phyloP scores from a whole-genome alignment of 2,329 filamentous ascomycete species.

The Scedosporium dehoogii region DNA sequence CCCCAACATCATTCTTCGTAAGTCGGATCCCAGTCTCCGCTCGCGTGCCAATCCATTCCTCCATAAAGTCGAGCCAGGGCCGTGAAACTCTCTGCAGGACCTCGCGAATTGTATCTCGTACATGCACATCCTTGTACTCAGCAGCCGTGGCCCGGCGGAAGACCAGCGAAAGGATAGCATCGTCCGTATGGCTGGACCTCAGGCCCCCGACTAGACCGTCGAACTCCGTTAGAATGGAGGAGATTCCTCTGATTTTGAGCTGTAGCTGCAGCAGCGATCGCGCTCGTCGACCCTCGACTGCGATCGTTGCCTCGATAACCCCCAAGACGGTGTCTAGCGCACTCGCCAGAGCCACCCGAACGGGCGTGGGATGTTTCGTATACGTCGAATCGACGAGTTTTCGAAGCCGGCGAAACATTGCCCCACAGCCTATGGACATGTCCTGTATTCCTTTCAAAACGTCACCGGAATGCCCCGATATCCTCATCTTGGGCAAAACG shows the following conservation, averaged over 20 bases:
- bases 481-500: slow-evolving; percentile 33
- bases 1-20: slow-evolving; percentile 32
- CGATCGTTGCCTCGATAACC: slow-evolving; percentile 38
- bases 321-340: slow-evolving; percentile 37
- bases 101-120: slow-evolving; percentile 57
- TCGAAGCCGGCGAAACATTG: slow-evolving; percentile 34
- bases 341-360: slow-evolving; percentile 41
- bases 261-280: slow-evolving; percentile 45
- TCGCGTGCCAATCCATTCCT: slow-evolving; percentile 66
- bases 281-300: slow-evolving; percentile 27
- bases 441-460: slow-evolving; percentile 35
- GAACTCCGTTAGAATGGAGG: slow-evolving; percentile 41
- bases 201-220: slow-evolving; percentile 38
- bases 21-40: slow-evolving; percentile 45
- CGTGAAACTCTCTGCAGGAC: slow-evolving; percentile 52
- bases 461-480: slow-evolving; percentile 46
- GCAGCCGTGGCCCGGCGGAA: slow-evolving; percentile 53
- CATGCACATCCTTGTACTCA: slow-evolving; percentile 51
- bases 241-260: slow-evolving; percentile 34
- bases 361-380: slow-evolving; percentile 30
- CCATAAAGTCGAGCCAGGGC: slow-evolving; percentile 58
- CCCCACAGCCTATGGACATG: slow-evolving; percentile 37
- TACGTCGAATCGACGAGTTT: slow-evolving; percentile 38
- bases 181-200: slow-evolving; percentile 38
- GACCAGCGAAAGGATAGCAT: slow-evolving; percentile 50